A percentile compares a stretch with the other conserved stretches of the same genome.
Conservation (phyloP, 2,329 filamentous ascomycete species). For the Pyricularia grisea region DNA sequence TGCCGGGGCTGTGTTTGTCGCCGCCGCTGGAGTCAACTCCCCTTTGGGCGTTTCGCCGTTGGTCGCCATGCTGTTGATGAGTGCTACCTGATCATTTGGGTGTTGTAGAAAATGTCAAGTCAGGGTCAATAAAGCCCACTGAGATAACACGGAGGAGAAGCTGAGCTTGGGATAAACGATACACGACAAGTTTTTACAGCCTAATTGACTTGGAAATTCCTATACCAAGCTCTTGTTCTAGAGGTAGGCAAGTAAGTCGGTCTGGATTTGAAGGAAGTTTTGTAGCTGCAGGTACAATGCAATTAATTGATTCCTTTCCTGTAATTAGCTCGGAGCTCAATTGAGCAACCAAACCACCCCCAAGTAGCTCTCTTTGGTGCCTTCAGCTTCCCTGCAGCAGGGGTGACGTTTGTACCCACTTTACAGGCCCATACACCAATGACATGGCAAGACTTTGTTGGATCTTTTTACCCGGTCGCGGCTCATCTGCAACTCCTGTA, state of each 20-base stretch:
- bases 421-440: not conserved
- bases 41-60: slow-evolving; percentile 13
- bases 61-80: slow-evolving; percentile 13
- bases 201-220: not conserved
- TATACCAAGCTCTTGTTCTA: not conserved
- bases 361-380: not conserved
- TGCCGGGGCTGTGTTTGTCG: slow-evolving; percentile 17
- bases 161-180: not conserved
- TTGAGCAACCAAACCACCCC: not conserved
- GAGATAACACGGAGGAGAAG: not conserved
- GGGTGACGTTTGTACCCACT: not conserved
- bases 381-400: not conserved
- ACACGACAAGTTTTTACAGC: not conserved
- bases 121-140: not conserved
- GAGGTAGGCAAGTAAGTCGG: not conserved
- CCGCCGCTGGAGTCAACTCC: slow-evolving; percentile 9
- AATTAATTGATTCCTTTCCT: not conserved
- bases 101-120: not conserved
- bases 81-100: not conserved
- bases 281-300: not conserved
- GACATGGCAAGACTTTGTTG: not conserved
- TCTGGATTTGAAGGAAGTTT: not conserved
- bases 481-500: not conserved
- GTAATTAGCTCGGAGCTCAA: not conserved
- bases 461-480: not conserved